Evolutionary conservation across 805 yeast genomes (phyloP), one percentile per base, ranked within the genome.

Genomic region (Spathaspora passalidarum): DNA sequence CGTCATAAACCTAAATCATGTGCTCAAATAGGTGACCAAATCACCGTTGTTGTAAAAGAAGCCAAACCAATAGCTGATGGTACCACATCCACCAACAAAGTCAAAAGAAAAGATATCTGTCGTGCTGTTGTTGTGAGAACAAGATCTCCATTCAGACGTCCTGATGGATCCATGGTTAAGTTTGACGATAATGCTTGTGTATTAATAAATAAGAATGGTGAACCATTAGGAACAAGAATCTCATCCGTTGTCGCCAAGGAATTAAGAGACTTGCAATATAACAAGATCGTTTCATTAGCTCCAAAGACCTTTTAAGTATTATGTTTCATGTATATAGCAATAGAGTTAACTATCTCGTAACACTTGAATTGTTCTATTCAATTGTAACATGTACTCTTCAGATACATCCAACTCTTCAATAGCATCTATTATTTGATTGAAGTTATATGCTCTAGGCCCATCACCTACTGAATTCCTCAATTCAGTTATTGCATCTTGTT

Each of bases 181-280:
- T 94, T 94, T 63, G 97, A 91, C 63, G 99, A 94, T 68, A 94
- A 92, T 65, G 99, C 99, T 1, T 91, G 98, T 71, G 98, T 94
- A 26, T 76, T 94, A 59, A 80, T 92, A 51, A 91, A 94, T 72
- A 92, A 92, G 68, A 86, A 84, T 59, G 86, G 88, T 22, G 99
- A 94, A 61, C 97, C 97, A 8, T 76, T 94, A 43, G 99, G 98
- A 14, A 86, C 97, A 20, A 86, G 98, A 78, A 88, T 94, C 49
- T 76, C 86, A 25, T 82, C 91, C 35, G 94, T 87, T 40, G 97
- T 92, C 19, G 96, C 97, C 19, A 86, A 87, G 65, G 97, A 92
- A 65, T 76, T 94, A 49, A 84, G 83, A 70, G 88, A 86, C 50
- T 83, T 81, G 69, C 86, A 89, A 49, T 89, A 79, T 66, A 84